Percentiles rank a stretch among this genome's conserved stretches.
phyloP scores from a whole-genome alignment of 441 rosid genomes.

The Flueggea neowawraea region DNA sequence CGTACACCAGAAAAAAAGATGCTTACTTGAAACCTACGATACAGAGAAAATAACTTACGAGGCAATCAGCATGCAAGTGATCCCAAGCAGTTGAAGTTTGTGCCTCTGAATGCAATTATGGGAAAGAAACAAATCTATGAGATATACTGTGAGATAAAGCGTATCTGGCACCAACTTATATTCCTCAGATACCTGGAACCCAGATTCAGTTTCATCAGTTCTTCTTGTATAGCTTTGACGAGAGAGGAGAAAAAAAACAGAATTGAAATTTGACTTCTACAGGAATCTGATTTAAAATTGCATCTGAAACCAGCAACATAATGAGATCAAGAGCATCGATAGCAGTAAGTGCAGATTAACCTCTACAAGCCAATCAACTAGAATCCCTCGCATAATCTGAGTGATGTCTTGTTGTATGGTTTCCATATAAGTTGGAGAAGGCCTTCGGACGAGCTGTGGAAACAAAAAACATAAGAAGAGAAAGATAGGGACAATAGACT shows the following conservation, averaged over 20 bases:
- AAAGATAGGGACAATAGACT: conserved; percentile 6
- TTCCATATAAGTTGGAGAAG: conserved; percentile 68
- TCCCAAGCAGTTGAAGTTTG: conserved; percentile 88
- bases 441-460: conserved; percentile 64
- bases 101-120: conserved; percentile 58
- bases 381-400: conserved; percentile 72
- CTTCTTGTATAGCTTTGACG: no score
- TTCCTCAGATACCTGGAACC: conserved; percentile 85
- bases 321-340: not conserved
- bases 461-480: not conserved
- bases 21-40: not conserved
- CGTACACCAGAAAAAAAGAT: not conserved
- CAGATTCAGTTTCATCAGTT: conserved; percentile 11
- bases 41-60: conserved; percentile 54
- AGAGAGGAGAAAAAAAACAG: not conserved
- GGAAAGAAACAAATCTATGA: conserved; percentile 82
- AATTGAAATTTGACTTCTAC: no score
- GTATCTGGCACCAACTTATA: conserved; percentile 91
- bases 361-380: conserved; percentile 96
- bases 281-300: not conserved
- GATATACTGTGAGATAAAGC: conserved; percentile 81
- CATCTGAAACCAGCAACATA: not conserved
- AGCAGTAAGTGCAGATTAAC: conserved; percentile 29
- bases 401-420: conserved; percentile 65
- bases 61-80: conserved; percentile 91